Conservation (phyloP, 805 yeast species). For the Zygosaccharomyces rouxii region DNA sequence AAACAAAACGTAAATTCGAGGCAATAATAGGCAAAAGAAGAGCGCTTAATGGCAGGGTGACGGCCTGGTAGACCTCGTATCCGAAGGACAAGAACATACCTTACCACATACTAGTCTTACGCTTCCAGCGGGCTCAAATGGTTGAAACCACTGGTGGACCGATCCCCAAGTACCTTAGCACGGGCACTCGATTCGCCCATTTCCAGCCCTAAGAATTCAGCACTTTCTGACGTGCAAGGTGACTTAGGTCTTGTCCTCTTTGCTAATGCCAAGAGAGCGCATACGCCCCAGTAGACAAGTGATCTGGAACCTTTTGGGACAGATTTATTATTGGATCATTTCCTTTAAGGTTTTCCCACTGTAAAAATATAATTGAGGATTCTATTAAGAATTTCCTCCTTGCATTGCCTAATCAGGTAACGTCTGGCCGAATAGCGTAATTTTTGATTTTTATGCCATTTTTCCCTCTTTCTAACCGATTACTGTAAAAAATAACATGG, state of each 20-base stretch:
- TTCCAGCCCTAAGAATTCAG: too few relatives aligned
- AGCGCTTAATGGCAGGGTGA: too few relatives aligned
- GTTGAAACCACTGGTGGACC: too few relatives aligned
- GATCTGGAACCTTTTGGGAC: background rate
- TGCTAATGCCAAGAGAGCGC: background rate
- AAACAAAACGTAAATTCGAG: background rate
- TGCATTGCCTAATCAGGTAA: conserved; percentile 2
- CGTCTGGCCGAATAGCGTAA: conserved; percentile 2
- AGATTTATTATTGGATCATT: background rate
- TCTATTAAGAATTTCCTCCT: background rate
- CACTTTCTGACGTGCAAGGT: background rate
- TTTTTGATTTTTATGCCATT: conserved; percentile 3
- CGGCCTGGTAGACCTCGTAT: too few relatives aligned
- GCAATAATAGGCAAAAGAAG: background rate
- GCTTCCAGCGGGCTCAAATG: too few relatives aligned
- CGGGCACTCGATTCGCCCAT: too few relatives aligned
- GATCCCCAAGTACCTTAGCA: too few relatives aligned
- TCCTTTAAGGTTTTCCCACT: background rate
- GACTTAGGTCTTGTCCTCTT: background rate
- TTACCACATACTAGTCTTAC: too few relatives aligned
- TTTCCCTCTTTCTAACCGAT: background rate
- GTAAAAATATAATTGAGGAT: background rate
- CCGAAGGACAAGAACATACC: too few relatives aligned
- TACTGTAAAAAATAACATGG: background rate
- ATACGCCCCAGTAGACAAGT: background rate